phyloP scores from a whole-genome alignment of 495 filamentous ascomycete genomes.

The Penicillium coprophilum region DNA sequence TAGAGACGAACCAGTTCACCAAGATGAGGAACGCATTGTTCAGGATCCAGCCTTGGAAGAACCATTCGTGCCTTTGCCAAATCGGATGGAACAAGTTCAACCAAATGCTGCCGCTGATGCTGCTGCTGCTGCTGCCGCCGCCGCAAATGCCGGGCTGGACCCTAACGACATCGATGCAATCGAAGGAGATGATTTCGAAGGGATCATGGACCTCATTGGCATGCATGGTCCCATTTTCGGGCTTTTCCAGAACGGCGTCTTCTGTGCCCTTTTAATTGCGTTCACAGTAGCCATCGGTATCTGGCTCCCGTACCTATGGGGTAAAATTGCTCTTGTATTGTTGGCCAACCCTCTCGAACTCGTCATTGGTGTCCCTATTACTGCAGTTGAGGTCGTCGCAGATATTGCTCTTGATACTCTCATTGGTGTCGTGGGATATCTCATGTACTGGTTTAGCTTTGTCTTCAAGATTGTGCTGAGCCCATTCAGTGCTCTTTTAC shows the following conservation, averaged over 20 bases:
- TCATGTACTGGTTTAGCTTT: slow-evolving; percentile 54
- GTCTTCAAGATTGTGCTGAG: slow-evolving; percentile 44
- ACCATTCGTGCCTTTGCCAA: slow-evolving; percentile 60
- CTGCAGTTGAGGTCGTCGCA: slow-evolving; percentile 64
- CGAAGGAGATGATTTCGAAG: slow-evolving; percentile 96
- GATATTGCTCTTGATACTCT: slow-evolving; percentile 67
- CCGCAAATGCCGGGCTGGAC: slow-evolving; percentile 53
- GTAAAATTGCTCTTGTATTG: slow-evolving; percentile 76
- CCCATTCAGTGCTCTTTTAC: slow-evolving; percentile 44
- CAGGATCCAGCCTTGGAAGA: slow-evolving; percentile 58
- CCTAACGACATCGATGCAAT: slow-evolving; percentile 58
- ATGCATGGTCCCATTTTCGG: slow-evolving; percentile 92
- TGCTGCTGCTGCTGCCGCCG: slow-evolving; percentile 23
- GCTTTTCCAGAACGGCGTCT: slow-evolving; percentile 89
- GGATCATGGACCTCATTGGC: slow-evolving; percentile 91
- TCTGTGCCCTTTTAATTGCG: slow-evolving; percentile 86
- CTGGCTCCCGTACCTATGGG: slow-evolving; percentile 88
- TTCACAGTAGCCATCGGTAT: slow-evolving; percentile 80
- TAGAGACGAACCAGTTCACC: slow-evolving; percentile 29
- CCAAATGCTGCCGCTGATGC: slow-evolving; percentile 28
- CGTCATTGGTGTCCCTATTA: slow-evolving; percentile 66
- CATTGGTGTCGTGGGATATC: slow-evolving; percentile 55
- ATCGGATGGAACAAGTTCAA: slow-evolving; percentile 20
- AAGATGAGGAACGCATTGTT: slow-evolving; percentile 59
- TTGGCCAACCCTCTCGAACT: slow-evolving; percentile 74